A percentile compares a stretch with the other conserved stretches of the same genome.
Evolutionary conservation across 495 filamentous ascomycete species (phyloP).

Genomic region (Durotheca rogersii): DNA sequence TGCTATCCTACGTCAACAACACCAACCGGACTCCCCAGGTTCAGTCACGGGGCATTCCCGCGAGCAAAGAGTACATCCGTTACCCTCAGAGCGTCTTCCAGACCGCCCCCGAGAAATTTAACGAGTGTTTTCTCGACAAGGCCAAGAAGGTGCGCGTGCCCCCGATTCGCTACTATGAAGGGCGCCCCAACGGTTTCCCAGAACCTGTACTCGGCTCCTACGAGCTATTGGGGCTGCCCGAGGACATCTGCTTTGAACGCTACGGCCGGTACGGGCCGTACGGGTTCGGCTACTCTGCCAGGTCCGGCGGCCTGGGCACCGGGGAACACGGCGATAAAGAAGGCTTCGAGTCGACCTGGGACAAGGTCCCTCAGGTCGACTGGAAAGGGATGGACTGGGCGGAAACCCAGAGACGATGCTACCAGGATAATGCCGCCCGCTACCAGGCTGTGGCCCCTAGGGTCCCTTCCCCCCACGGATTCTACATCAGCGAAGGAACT

Average conservation of each 20-base stretch:
- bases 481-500: conserved; percentile 40
- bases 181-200: conserved; percentile 78
- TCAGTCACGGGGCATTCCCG: conserved; percentile 38
- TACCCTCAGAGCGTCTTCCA: conserved; percentile 38
- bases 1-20: conserved; percentile 28
- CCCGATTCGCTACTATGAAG: conserved; percentile 65
- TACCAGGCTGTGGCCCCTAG: conserved; percentile 52
- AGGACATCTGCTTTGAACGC: conserved; percentile 92
- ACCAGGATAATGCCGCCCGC: conserved; percentile 65
- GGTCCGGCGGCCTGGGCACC: conserved; percentile 74
- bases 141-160: conserved; percentile 64
- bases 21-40: conserved; percentile 27
- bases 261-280: conserved; percentile 88
- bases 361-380: conserved; percentile 64
- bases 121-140: conserved; percentile 75
- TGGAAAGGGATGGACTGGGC: conserved; percentile 75
- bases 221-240: conserved; percentile 71
- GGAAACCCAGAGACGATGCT: conserved; percentile 68
- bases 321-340: conserved; percentile 78
- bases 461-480: conserved; percentile 45
- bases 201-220: conserved; percentile 80
- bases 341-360: conserved; percentile 73
- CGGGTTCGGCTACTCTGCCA: conserved; percentile 77
- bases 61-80: conserved; percentile 55
- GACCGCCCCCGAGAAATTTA: conserved; percentile 32